Evolutionary conservation across 148 eudicot species (phyloP), one percentile per base, ranked within the genome.

Genomic region (Amaranthus palmeri): DNA sequence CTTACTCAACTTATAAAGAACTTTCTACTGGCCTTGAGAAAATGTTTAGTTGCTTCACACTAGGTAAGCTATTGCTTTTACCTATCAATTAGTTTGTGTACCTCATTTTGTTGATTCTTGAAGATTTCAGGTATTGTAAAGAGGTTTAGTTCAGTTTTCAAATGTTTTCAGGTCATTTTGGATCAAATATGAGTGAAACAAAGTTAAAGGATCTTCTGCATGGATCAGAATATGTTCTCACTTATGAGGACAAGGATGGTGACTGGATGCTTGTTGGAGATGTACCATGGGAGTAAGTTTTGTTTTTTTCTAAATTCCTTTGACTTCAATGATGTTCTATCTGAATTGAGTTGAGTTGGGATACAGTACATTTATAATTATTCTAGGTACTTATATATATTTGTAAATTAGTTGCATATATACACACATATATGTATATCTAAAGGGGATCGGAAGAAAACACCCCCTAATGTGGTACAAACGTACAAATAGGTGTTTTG

Each of bases 1-100:
- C 74, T 55, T 90, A 85, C 77, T 57, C 73, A 8, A 74, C 81
- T 14, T 87, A 87, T 76, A 68, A 71, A 25, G 95, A 89, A 52
- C 82, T 89, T 14, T 81, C 88, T 52, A 83, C 82, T 52, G 86
- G 82, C 55, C 85, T 89, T n/a, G 85, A 89, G 80, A 84, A 77
- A 44, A 87, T 89, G 91, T 85, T 89, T 51, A 82, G 85, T 72
- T 85, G 95, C 73, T 85, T 87, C 55, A 84, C 85, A 9, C 80
- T 89, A 17, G 91, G 93, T 85, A 52, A 74, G 70, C 55, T 55
- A 18, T 54, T 72, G 52, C 10, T 25, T 25, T 25, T 25, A 25
- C 36, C 36, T 25, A 25, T 25, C 36, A 25, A 25, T 25, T 25
- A 25, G 1, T 25, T 25, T 25, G 36, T 25, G 36, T 25, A 25